phyloP scores from a whole-genome alignment of 495 filamentous ascomycete species.

The Haplographium delicatum region DNA sequence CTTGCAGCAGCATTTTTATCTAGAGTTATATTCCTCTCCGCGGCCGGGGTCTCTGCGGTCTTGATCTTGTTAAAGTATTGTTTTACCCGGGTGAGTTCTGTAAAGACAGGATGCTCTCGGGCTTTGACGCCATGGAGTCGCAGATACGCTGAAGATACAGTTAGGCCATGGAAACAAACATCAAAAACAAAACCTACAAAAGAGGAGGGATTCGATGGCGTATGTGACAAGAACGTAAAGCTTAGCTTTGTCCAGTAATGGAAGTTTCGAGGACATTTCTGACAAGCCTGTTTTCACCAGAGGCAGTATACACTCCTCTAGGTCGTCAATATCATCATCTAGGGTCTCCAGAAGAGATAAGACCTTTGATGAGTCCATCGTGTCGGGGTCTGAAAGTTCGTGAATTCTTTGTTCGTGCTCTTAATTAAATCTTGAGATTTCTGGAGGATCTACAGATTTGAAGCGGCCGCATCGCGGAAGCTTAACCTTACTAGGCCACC shows the following conservation, averaged over 20 bases:
- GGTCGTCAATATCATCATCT: conserved; percentile 68
- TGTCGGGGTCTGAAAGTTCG: background rate
- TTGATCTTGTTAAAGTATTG: conserved; percentile 96
- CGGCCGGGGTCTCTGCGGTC: conserved; percentile 44
- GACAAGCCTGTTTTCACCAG: conserved; percentile 57
- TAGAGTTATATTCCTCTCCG: conserved; percentile 53
- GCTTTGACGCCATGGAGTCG: conserved; percentile 74
- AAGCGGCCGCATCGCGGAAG: conserved; percentile 7
- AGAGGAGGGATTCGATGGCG: conserved; percentile 85
- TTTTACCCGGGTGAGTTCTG: conserved; percentile 76
- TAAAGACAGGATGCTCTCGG: conserved; percentile 77
- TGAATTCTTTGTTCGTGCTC: background rate
- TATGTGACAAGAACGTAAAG: conserved; percentile 80
- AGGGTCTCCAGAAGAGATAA: conserved; percentile 59
- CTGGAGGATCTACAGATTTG: background rate
- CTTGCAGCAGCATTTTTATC: conserved; percentile 77
- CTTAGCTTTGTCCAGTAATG: conserved; percentile 90
- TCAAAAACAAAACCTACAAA: conserved; percentile 54
- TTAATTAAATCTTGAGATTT: too few relatives aligned
- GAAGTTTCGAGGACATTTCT: conserved; percentile 68
- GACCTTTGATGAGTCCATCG: conserved; percentile 25
- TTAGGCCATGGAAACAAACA: conserved; percentile 23
- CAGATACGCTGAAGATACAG: conserved; percentile 56
- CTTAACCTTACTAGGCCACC: background rate
- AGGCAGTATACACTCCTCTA: conserved; percentile 67